A percentile compares a stretch with the other conserved stretches of the same genome.
Evolutionary conservation across 768 basidiomycete species (phyloP).

Genomic region (Asterophora lycoperdoides): DNA sequence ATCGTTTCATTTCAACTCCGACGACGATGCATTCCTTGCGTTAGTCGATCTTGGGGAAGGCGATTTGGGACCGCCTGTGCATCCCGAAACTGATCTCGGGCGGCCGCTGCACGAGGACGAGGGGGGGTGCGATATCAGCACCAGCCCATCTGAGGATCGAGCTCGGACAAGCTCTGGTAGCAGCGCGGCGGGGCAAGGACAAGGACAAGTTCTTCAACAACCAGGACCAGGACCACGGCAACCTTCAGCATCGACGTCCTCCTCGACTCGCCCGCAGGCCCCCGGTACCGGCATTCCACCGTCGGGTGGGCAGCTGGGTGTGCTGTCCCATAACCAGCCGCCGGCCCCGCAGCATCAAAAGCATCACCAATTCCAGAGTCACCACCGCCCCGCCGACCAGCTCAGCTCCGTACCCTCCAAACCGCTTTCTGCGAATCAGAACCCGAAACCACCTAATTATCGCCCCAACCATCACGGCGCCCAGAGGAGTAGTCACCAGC

Average conservation of each 20-base stretch:
- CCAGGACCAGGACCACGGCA: too few species aligned
- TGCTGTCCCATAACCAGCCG: constrained; percentile 7
- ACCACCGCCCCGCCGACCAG: not conserved
- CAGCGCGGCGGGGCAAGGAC: constrained; percentile 8
- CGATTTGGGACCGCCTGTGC: constrained; percentile 40
- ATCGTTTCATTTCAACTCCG: constrained; percentile 52
- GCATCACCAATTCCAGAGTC: not conserved
- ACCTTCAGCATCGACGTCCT: not conserved
- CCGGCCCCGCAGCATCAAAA: constrained; percentile 4
- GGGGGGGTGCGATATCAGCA: constrained; percentile 13
- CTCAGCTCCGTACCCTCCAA: not conserved
- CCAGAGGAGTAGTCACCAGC: too few species aligned
- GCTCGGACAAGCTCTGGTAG: constrained; percentile 4
- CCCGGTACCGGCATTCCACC: not conserved
- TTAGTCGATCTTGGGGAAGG: constrained; percentile 48
- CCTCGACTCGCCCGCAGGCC: not conserved
- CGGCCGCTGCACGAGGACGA: constrained; percentile 38
- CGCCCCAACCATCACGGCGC: constrained; percentile 14
- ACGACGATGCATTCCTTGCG: constrained; percentile 66
- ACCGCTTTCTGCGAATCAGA: constrained; percentile 8
- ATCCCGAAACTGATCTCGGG: constrained; percentile 40
- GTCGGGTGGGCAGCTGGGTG: not conserved
- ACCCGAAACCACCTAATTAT: constrained; percentile 17
- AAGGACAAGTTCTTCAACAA: too few species aligned
- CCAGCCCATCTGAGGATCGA: constrained; percentile 22